These are phyloP conservation scores for Rhododendron williamsianum DNA, from an alignment of 148 eudicot species.

Conservation along the genomic window DNA sequence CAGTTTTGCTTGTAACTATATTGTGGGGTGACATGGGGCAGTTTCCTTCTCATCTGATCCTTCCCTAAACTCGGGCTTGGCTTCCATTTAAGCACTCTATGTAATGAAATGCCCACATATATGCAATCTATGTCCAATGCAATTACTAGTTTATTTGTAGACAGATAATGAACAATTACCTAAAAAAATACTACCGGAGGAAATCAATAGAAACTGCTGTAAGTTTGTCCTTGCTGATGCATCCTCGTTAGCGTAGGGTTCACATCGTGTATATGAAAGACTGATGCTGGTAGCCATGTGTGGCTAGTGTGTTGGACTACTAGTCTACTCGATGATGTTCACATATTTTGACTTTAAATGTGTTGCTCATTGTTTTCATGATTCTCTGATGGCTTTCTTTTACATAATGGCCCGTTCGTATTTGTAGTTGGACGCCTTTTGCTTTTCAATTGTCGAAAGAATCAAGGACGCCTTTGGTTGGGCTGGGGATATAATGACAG, in stretches of 20 bases:
- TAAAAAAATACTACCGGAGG: not conserved
- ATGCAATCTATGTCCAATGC: not conserved
- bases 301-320: not conserved
- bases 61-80: not conserved
- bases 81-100: not conserved
- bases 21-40: not conserved
- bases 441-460: conserved; percentile 45
- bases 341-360: not conserved
- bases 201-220: not conserved
- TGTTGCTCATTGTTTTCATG: not conserved
- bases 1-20: not conserved
- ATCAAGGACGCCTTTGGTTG: conserved; percentile 60
- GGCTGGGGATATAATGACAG: conserved; percentile 53
- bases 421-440: conserved; percentile 57
- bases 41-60: not conserved
- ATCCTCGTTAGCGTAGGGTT: not conserved
- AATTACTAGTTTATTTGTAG: not conserved
- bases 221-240: not conserved
- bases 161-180: not conserved
- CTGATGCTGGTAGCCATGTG: not conserved
- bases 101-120: not conserved
- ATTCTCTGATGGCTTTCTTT: not conserved
- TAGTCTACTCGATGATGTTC: not conserved
- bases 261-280: not conserved
- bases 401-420: not conserved